Base-by-base conservation (phyloP, 192 early-diverging fungal genomes). In the Fimicolochytrium jonesii region DNA sequence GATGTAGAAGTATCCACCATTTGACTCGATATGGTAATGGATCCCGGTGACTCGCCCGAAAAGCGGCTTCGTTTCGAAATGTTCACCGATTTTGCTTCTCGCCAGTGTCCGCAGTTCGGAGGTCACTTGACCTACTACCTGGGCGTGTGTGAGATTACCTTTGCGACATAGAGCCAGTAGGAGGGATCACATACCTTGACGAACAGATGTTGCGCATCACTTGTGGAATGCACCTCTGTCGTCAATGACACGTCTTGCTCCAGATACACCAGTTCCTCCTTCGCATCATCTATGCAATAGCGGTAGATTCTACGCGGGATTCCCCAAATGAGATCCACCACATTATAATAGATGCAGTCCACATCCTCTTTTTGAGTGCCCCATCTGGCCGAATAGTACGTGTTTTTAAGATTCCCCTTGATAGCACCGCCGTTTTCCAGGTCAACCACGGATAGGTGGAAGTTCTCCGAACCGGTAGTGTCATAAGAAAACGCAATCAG, bases 311-410 rank as follows among this genome's bases (percentile, higher is more conserved):
- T 29, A 4, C 47, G 25, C 6, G 76, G 76, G 0, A 67, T 59
- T 17, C 74, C 76, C 65, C 57, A 76, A 17, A 36, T 49, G 10
- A 6, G 36, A 35, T 72, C 66, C 5, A 78, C 67, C 3, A 56
- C 37, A 61, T 75, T 78, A 56, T 69, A 78, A 55, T 69, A 75
- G 29, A 49, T 31, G 46, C 44, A 2, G n/a, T 29, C 48, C 2
- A 10, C 52, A 20, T 11, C 11, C n/a, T 9, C 18, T 1, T 45
- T 57, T n/a, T n/a, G n/a, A 13, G 11, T 18, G 2, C 60, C 30
- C 76, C 76, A 78, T 15, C 70, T 41, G 2, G 61, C 70, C 15
- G 69, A 69, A 34, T 76, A 76, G 29, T 78, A 78, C 15, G 76
- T 66, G 7, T 50, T 41, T 3, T 9, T 6, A 3, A 59, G 23